A percentile compares a stretch with the other conserved stretches of the same genome.
Evolutionary conservation across 768 basidiomycete species (phyloP).

Genomic region (Suillus decipiens): DNA sequence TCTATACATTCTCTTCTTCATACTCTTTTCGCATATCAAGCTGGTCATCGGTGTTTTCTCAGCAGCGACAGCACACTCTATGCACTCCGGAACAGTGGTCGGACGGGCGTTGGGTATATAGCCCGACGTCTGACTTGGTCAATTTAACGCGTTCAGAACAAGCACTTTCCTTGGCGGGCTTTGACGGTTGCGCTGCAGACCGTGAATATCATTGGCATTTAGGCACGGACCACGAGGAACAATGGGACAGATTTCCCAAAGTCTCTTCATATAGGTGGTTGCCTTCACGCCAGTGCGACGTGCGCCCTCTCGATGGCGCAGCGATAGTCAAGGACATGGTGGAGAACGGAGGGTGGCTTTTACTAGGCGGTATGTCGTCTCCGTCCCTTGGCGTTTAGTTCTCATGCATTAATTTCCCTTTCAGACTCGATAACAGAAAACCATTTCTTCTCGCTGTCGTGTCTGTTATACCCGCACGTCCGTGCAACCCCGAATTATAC

Average conservation of each 20-base stretch:
- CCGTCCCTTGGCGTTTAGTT: background rate
- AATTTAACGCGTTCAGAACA: slow-evolving; percentile 43
- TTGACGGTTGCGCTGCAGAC: slow-evolving; percentile 62
- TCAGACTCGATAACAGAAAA: slow-evolving; percentile 70
- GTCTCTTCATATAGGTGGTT: slow-evolving; percentile 57
- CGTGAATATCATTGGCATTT: slow-evolving; percentile 68
- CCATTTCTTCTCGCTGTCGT: slow-evolving; percentile 75
- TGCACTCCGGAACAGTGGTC: slow-evolving; percentile 40
- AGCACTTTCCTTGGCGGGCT: slow-evolving; percentile 53
- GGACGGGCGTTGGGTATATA: slow-evolving; percentile 43
- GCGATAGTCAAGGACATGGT: slow-evolving; percentile 58
- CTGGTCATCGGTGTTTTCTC: slow-evolving; percentile 29
- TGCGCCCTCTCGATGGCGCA: slow-evolving; percentile 42
- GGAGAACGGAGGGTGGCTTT: slow-evolving; percentile 69
- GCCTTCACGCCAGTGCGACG: slow-evolving; percentile 46
- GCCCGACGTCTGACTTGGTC: slow-evolving; percentile 35
- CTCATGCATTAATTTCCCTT: slow-evolving; percentile 1
- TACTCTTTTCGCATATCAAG: slow-evolving; percentile 17
- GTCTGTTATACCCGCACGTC: slow-evolving; percentile 66
- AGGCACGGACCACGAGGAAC: slow-evolving; percentile 47
- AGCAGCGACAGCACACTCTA: slow-evolving; percentile 24
- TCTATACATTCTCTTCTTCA: slow-evolving; percentile 32
- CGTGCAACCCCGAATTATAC: slow-evolving; percentile 64
- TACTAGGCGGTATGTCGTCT: slow-evolving; percentile 54
- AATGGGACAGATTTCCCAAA: slow-evolving; percentile 54